Evolutionary conservation across 2,329 filamentous ascomycete genomes (phyloP).

Genomic region (Colletotrichum salicis): DNA sequence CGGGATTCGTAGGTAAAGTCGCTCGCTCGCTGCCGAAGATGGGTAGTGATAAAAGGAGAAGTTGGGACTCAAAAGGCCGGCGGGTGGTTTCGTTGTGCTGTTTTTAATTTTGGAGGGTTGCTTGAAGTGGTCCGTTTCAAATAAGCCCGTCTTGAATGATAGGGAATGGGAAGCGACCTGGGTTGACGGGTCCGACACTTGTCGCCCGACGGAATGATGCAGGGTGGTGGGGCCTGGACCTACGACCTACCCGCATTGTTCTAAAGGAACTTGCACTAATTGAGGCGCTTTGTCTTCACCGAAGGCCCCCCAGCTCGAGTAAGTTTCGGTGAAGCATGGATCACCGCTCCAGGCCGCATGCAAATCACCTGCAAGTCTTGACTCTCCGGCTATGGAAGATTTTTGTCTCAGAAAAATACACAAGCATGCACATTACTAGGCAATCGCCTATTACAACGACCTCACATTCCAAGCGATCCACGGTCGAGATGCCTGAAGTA

Average conservation of each 20-base stretch:
- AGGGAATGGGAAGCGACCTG: conserved; percentile 28
- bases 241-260: conserved; percentile 32
- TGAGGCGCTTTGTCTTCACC: conserved; percentile 28
- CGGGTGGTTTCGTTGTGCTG: conserved; percentile 22
- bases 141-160: conserved; percentile 32
- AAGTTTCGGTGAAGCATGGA: conserved; percentile 25
- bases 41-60: not conserved
- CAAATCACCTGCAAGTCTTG: not conserved
- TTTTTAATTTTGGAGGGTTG: conserved; percentile 22
- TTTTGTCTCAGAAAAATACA: not conserved
- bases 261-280: conserved; percentile 35
- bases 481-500: too few relatives aligned
- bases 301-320: conserved; percentile 21
- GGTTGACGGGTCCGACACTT: conserved; percentile 24
- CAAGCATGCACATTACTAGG: not conserved
- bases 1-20: not conserved
- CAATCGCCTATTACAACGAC: not conserved
- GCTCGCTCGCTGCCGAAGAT: conserved; percentile 10
- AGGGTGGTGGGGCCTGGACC: conserved; percentile 25
- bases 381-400: not conserved
- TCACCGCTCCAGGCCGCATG: not conserved
- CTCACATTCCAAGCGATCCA: not conserved
- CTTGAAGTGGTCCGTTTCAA: conserved; percentile 34
- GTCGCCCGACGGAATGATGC: conserved; percentile 30
- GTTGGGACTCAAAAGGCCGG: not conserved